Percentiles rank a stretch among this genome's conserved stretches.
These are phyloP conservation scores for Aspergillus haitiensis DNA, from an alignment of 495 filamentous ascomycete species.

Conservation along the genomic window DNA sequence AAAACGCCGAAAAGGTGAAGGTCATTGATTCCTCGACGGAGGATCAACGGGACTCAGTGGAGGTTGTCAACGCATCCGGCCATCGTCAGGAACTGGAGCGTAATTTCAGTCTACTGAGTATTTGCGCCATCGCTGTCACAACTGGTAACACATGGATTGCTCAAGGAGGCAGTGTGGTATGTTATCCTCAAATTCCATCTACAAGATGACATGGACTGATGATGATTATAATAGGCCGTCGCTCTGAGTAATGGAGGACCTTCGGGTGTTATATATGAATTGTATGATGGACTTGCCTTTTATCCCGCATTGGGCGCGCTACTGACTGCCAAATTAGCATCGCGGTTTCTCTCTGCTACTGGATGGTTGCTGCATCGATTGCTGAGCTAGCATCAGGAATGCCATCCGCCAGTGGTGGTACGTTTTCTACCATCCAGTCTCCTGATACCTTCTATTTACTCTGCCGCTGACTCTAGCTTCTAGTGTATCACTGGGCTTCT, in stretches of 20 bases:
- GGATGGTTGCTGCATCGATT: slow-evolving; percentile 26
- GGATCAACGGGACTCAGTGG: slow-evolving; percentile 11
- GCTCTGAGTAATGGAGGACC: slow-evolving; percentile 22
- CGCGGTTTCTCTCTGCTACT: slow-evolving; percentile 25
- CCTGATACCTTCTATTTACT: background rate
- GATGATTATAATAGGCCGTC: background rate
- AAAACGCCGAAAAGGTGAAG: background rate
- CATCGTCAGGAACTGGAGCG: slow-evolving; percentile 23
- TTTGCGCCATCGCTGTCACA: slow-evolving; percentile 22
- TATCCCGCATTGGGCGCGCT: background rate
- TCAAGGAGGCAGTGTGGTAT: slow-evolving; percentile 22
- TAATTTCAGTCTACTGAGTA: slow-evolving; percentile 23
- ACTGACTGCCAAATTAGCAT: slow-evolving; percentile 10
- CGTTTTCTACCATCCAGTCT: background rate
- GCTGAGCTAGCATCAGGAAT: slow-evolving; percentile 68
- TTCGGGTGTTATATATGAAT: slow-evolving; percentile 23
- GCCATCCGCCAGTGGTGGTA: slow-evolving; percentile 70
- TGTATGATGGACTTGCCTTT: slow-evolving; percentile 7
- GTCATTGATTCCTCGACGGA: slow-evolving; percentile 10
- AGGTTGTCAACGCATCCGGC: slow-evolving; percentile 21
- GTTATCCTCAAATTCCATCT: background rate
- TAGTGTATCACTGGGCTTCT: slow-evolving; percentile 80
- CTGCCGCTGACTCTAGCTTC: background rate
- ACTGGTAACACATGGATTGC: slow-evolving; percentile 26
- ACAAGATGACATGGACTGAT: background rate